Evolutionary conservation across 1,284 basidiomycete genomes (phyloP).

Genomic region (Farysia itapuensis): DNA sequence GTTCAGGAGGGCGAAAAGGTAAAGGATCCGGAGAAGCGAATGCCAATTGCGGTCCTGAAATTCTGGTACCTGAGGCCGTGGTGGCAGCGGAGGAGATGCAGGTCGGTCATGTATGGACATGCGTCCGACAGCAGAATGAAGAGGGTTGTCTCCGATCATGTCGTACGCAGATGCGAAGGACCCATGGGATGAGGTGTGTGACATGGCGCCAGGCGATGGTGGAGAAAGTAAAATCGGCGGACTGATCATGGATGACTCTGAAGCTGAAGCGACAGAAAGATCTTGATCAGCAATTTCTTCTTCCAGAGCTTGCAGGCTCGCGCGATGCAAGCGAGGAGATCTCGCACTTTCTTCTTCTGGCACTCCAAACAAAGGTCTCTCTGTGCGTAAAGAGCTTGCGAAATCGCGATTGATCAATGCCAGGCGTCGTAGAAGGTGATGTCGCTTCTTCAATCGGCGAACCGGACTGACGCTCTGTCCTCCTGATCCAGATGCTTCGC

Average conservation of each 20-base stretch:
- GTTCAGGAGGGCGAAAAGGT: slow-evolving; percentile 54
- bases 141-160: slow-evolving; percentile 1
- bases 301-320: too few species aligned
- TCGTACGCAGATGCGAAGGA: slow-evolving; percentile 27
- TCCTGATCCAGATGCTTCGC: not conserved
- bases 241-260: slow-evolving; percentile 10
- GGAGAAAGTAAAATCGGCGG: slow-evolving; percentile 38
- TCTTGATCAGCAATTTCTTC: not conserved
- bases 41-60: slow-evolving; percentile 44
- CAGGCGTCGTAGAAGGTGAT: slow-evolving; percentile 28
- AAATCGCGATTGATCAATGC: slow-evolving; percentile 33
- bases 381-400: slow-evolving; percentile 20
- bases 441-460: slow-evolving; percentile 6
- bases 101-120: not conserved
- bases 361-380: too few species aligned
- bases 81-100: not conserved
- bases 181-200: slow-evolving; percentile 17
- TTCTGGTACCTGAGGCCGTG: not conserved
- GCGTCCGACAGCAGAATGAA: not conserved
- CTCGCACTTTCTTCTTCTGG: too few species aligned
- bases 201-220: slow-evolving; percentile 28
- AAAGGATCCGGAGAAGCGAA: slow-evolving; percentile 54
- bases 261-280: not conserved
- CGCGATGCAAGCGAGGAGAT: slow-evolving; percentile 8
- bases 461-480: not conserved